These are phyloP conservation scores for Vaccinium myrtillus DNA, from an alignment of 148 eudicot genomes.

Conservation along the genomic window DNA sequence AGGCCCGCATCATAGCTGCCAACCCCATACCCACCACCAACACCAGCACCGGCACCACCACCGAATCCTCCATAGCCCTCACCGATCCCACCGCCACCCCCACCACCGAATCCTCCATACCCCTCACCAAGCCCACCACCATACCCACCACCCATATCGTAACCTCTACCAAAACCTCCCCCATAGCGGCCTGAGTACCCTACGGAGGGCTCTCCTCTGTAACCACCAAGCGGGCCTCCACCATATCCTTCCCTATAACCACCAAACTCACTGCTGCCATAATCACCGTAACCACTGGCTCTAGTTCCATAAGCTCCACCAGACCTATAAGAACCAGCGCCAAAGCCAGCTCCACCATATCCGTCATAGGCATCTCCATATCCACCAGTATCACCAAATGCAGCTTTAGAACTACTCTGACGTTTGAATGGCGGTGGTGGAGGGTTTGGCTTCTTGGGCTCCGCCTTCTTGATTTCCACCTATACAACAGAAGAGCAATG, in stretches of 20 bases:
- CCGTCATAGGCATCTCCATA: constrained; percentile 48
- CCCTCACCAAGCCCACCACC: constrained; percentile 26
- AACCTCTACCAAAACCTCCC: constrained; percentile 21
- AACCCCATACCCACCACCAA: constrained; percentile 32
- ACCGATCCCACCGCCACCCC: constrained; percentile 17
- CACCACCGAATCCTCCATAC: constrained; percentile 27
- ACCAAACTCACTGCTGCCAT: constrained; percentile 33
- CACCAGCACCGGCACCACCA: constrained; percentile 16
- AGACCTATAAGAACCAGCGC: constrained; percentile 39
- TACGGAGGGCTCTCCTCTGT: constrained; percentile 42
- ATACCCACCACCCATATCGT: constrained; percentile 41
- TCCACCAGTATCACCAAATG: constrained; percentile 34
- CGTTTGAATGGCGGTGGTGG: constrained; percentile 37
- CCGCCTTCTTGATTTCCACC: constrained; percentile 70
- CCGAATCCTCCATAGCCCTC: constrained; percentile 30
- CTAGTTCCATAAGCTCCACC: constrained; percentile 41
- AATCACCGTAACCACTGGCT: constrained; percentile 15
- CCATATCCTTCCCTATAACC: constrained; percentile 49
- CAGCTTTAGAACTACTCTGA: constrained; percentile 39
- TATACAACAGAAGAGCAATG: constrained; percentile 21
- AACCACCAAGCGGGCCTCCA: constrained; percentile 40
- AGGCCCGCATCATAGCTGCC: constrained; percentile 36
- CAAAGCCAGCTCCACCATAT: constrained; percentile 40
- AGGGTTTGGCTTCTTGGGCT: constrained; percentile 59
- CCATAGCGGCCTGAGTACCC: constrained; percentile 52